These are phyloP conservation scores for Wickerhamiella pararugosa DNA, from an alignment of 1,139 yeast species.

Conservation along the genomic window DNA sequence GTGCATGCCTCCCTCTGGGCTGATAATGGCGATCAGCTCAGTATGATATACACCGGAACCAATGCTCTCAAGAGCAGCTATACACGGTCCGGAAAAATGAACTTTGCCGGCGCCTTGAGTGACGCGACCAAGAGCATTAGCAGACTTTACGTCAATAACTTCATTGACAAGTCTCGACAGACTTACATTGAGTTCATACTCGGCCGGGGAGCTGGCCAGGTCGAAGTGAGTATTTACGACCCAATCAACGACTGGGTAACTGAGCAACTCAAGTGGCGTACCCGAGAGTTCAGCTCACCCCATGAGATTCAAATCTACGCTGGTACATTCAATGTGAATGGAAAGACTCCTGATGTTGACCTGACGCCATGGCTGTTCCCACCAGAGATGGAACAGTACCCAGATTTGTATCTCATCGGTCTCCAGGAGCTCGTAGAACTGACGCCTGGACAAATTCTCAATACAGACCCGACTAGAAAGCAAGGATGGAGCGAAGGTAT, in stretches of 20 bases:
- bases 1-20: slow-evolving; percentile 89
- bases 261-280: slow-evolving; percentile 37
- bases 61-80: slow-evolving; percentile 90
- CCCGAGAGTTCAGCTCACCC: slow-evolving; percentile 44
- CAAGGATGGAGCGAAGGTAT: slow-evolving; percentile 68
- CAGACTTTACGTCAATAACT: slow-evolving; percentile 88
- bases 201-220: slow-evolving; percentile 63
- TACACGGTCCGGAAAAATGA: slow-evolving; percentile 90
- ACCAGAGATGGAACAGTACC: slow-evolving; percentile 27
- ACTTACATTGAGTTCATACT: slow-evolving; percentile 69
- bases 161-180: slow-evolving; percentile 84
- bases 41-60: slow-evolving; percentile 95
- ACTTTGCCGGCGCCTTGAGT: slow-evolving; percentile 86
- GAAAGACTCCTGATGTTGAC: slow-evolving; percentile 41
- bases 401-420: slow-evolving; percentile 67
- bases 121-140: slow-evolving; percentile 95
- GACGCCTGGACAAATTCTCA: slow-evolving; percentile 78
- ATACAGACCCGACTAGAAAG: slow-evolving; percentile 59
- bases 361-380: slow-evolving; percentile 78
- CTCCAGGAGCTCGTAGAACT: slow-evolving; percentile 87
- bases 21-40: slow-evolving; percentile 92
- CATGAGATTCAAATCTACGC: slow-evolving; percentile 50
- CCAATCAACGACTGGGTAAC: slow-evolving; percentile 76
- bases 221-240: slow-evolving; percentile 65
- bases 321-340: slow-evolving; percentile 85